Evolutionary conservation across 1,139 yeast species (phyloP).

Genomic region (Candida glucosophila): DNA sequence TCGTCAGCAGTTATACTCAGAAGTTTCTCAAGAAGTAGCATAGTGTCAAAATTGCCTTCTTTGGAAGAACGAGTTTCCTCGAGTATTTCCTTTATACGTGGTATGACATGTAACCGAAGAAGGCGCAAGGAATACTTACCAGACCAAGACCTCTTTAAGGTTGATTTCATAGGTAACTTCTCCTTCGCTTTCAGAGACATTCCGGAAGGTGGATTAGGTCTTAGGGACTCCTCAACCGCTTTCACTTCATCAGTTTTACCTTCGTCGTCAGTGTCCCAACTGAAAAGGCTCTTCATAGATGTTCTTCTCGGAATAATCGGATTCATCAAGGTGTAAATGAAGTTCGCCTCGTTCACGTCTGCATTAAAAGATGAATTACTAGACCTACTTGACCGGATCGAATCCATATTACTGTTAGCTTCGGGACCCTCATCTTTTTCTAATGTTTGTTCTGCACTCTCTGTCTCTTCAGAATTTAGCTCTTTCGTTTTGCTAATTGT

Average conservation of each 20-base stretch:
- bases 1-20: too few relatives aligned
- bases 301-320: background rate
- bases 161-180: constrained; percentile 45
- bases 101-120: constrained; percentile 36
- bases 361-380: constrained; percentile 4
- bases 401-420: constrained; percentile 5
- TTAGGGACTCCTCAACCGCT: constrained; percentile 19
- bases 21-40: constrained; percentile 27
- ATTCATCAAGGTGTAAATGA: too few relatives aligned
- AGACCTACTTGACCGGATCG: constrained; percentile 5
- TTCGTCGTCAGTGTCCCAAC: constrained; percentile 2
- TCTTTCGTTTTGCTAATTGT: constrained; percentile 15
- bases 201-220: constrained; percentile 48
- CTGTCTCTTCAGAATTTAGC: constrained; percentile 10
- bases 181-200: constrained; percentile 53
- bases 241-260: constrained; percentile 10
- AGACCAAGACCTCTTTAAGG: constrained; percentile 49
- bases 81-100: constrained; percentile 27
- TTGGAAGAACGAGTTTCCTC: too few relatives aligned
- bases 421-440: constrained; percentile 8
- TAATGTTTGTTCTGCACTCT: too few relatives aligned
- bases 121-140: constrained; percentile 45
- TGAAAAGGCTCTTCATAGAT: background rate
- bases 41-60: too few relatives aligned
- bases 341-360: constrained; percentile 4